These are phyloP conservation scores for Globisporangium takayamanum DNA, from an alignment of 352 stramenopile species.

Conservation along the genomic window DNA sequence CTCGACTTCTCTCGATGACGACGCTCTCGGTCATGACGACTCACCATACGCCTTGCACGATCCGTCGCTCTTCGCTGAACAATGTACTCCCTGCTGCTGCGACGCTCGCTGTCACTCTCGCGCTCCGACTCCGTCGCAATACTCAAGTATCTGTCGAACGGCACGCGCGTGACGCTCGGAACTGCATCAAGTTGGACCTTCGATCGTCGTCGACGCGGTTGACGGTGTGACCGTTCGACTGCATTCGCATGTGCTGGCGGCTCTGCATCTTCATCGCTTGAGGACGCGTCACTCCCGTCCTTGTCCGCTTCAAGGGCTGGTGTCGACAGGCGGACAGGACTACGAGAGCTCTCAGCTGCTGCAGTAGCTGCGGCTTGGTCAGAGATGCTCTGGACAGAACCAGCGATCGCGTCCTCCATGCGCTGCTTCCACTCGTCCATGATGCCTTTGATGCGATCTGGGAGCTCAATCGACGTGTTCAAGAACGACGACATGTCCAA, in stretches of 20 bases:
- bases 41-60: no score
- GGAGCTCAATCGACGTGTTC: conserved; percentile 49
- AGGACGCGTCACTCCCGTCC: background rate
- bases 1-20: no score
- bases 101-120: background rate
- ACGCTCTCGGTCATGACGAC: no score
- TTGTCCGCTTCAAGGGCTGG: no score
- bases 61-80: background rate
- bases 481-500: conserved; percentile 45
- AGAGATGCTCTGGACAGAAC: conserved; percentile 14
- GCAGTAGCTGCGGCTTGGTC: background rate
- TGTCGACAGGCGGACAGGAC: no score
- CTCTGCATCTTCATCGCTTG: background rate
- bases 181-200: background rate
- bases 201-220: background rate
- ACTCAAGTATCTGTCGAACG: conserved; percentile 10
- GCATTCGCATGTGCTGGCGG: background rate
- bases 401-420: conserved; percentile 38
- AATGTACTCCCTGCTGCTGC: background rate
- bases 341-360: background rate
- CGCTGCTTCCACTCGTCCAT: conserved; percentile 57
- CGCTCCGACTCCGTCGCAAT: conserved; percentile 6
- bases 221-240: no score
- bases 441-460: conserved; percentile 47
- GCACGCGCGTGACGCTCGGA: conserved; percentile 4